Base-by-base conservation (phyloP, 202 grass and related monocot species). In the Zoysia matrella region DNA sequence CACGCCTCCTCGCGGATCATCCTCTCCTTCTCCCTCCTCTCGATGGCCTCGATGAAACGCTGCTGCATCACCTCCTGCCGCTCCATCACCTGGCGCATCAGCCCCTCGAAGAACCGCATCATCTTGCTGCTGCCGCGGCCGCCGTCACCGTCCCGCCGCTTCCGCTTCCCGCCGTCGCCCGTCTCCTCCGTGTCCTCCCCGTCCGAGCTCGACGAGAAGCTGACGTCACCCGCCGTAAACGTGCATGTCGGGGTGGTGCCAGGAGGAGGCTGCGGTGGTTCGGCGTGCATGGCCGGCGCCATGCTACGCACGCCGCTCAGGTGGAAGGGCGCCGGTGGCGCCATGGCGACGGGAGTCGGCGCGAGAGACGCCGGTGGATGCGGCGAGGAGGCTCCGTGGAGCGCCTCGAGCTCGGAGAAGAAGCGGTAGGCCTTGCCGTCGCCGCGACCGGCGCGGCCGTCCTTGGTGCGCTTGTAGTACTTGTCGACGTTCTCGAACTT, bases 401-500 rank as follows among this genome's bases (percentile, higher is more conserved):
- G 90, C 3, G 95, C 95, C 82, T 98, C 95, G 45, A 98, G 92
- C 86, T 98, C 90, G 60, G 60, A 73, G 80, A 95, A 98, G 84
- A 95, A 98, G 60, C 95, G 90, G 82, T 98, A 98, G 9, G 88
- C 45, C 84, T 95, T 98, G 76, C 95, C 95, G 80, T 95, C 92
- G 57, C 84, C 86, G 8, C 95, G 90, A 49, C 95, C 95, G 9
- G 92, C 86, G 4, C 92, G 84, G 82, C 93, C 88, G 72, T 95
- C 95, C 82, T 90, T 98, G 49, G 92, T 98, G 69, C 95, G 92
- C 90, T 94, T 94, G 85, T 98, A 98, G 88, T 98, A 98, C 84
- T 98, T 98, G 76, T 98, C 88, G 39, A 98, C 95, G 95, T 98
- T 98, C 95, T 98, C 95, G 83, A 98, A 98, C 69, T 98, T 98